A percentile compares a stretch with the other conserved stretches of the same genome.
Evolutionary conservation across 2,329 filamentous ascomycete species (phyloP).

Genomic region (Fusarium pseudonygamai): DNA sequence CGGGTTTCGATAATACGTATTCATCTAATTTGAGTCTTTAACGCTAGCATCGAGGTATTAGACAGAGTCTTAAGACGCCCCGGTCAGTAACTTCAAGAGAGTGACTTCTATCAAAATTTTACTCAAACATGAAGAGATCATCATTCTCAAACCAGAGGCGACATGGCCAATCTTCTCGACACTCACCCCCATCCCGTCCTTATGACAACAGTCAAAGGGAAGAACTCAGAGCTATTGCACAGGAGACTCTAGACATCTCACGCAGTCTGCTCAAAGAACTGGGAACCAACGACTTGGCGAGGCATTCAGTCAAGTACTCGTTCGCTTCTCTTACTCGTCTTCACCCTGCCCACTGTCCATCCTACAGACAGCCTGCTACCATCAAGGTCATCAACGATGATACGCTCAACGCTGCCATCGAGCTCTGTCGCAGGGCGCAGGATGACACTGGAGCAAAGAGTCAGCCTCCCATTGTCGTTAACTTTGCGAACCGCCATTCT

Average conservation of each 20-base stretch:
- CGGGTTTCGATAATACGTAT: background rate
- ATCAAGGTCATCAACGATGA: background rate
- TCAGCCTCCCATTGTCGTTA: background rate
- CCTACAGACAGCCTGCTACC: background rate
- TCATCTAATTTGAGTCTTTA: background rate
- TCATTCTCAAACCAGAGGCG: background rate
- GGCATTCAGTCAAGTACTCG: background rate
- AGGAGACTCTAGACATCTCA: background rate
- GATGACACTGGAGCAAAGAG: background rate
- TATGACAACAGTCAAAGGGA: background rate
- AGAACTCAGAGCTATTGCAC: background rate
- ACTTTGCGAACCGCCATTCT: background rate
- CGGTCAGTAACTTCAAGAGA: rapidly evolving
- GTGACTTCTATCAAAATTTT: background rate
- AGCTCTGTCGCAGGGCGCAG: background rate
- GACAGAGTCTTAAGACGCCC: background rate
- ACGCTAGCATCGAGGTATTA: background rate
- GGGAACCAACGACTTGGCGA: background rate
- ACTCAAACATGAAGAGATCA: background rate
- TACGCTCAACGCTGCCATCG: background rate
- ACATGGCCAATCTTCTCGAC: background rate
- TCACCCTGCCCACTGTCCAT: background rate
- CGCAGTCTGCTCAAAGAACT: background rate
- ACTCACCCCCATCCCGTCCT: background rate
- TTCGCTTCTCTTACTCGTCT: background rate